Conservation (phyloP, 257 asterid genomes). For the Apocynum venetum region DNA sequence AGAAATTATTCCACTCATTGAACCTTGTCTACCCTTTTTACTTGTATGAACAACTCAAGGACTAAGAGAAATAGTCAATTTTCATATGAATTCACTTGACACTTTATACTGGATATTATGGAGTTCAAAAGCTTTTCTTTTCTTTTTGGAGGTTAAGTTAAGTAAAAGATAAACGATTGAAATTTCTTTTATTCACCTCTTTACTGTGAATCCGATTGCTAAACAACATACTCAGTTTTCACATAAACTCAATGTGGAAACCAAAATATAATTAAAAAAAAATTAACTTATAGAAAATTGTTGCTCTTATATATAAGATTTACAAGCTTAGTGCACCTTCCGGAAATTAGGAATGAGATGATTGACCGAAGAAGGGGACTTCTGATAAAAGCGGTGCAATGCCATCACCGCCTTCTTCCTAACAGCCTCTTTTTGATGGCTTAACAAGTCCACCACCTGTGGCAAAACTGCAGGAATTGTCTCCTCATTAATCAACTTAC, state of each 20-base stretch:
- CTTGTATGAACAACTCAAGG: background rate
- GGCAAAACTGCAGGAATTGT: conserved; percentile 95
- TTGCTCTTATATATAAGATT: background rate
- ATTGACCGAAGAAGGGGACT: conserved; percentile 77
- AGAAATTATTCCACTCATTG: background rate
- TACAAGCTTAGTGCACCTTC: conserved; percentile 50
- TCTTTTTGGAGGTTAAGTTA: background rate
- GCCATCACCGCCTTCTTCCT: conserved; percentile 99
- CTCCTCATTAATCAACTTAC: conserved; percentile 94
- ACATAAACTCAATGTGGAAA: background rate
- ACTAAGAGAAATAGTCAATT: background rate
- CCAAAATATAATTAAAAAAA: background rate
- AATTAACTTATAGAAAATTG: background rate
- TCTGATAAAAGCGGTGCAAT: conserved; percentile 77
- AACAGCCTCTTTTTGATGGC: conserved; percentile 88
- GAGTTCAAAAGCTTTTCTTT: background rate
- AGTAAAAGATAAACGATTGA: background rate
- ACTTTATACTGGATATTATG: background rate
- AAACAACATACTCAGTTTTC: background rate
- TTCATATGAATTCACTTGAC: background rate
- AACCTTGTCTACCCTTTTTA: background rate
- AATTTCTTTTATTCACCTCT: background rate
- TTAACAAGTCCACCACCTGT: conserved; percentile 77
- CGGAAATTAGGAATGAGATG: conserved; percentile 83
- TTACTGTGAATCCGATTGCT: background rate